Percentiles rank a stretch among this genome's conserved stretches.
These are phyloP conservation scores for Cymbidium sinense DNA, from an alignment of 106 monocot genomes.

Conservation along the genomic window DNA sequence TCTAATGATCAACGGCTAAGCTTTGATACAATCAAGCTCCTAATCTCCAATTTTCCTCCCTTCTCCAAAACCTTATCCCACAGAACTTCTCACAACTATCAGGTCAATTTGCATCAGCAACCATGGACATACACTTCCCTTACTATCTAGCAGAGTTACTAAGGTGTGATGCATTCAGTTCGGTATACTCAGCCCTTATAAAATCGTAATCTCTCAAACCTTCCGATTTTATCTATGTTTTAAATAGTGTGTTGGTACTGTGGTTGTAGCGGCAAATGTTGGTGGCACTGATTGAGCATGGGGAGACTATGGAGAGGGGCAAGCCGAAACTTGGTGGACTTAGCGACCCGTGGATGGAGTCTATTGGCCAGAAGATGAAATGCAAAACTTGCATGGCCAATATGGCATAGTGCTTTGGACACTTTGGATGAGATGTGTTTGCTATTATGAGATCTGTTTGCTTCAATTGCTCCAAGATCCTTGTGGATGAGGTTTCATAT, in stretches of 20 bases:
- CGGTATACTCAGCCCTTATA: conserved; percentile 92
- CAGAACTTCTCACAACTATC: background rate
- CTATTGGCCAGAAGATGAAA: conserved; percentile 92
- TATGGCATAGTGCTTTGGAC: conserved; percentile 97
- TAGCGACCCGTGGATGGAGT: conserved; percentile 82
- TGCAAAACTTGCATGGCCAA: conserved; percentile 94
- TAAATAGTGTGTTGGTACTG: background rate
- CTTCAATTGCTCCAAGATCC: conserved; percentile 98
- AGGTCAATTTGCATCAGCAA: background rate
- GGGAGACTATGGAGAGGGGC: conserved; percentile 84
- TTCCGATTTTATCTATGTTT: background rate
- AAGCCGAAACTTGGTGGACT: conserved; percentile 87
- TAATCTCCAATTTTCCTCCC: background rate
- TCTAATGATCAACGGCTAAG: background rate
- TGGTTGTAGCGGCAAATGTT: conserved; percentile 90
- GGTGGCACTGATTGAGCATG: conserved; percentile 77
- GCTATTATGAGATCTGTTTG: conserved; percentile 96
- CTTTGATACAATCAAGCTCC: background rate
- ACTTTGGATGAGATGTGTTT: conserved; percentile 99
- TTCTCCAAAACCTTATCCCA: conserved; percentile 17
- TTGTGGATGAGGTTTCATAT: conserved; percentile 72
- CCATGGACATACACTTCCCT: conserved; percentile 81
- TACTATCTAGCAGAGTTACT: conserved; percentile 89
- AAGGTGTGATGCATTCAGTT: conserved; percentile 89
- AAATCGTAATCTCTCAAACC: conserved; percentile 54